These are phyloP conservation scores for Albifimbria verrucaria DNA, from an alignment of 2,329 filamentous ascomycete species.

Conservation along the genomic window DNA sequence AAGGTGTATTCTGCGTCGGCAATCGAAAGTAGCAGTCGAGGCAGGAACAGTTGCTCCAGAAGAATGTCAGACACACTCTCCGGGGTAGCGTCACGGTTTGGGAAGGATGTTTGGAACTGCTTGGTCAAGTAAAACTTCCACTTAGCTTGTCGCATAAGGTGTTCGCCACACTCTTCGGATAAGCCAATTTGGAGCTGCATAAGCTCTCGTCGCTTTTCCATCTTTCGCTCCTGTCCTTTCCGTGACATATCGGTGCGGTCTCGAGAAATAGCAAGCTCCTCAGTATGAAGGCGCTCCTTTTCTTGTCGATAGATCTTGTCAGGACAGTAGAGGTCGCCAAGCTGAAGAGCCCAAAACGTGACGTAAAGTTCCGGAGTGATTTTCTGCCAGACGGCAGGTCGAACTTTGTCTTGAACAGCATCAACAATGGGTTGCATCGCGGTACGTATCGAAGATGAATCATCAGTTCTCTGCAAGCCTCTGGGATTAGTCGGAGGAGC, in stretches of 20 bases:
- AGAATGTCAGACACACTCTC: slow-evolving; percentile 71
- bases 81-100: slow-evolving; percentile 57
- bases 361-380: slow-evolving; percentile 81
- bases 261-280: slow-evolving; percentile 63
- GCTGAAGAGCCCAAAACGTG: slow-evolving; percentile 87
- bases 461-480: slow-evolving; percentile 29
- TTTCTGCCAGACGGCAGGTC: slow-evolving; percentile 62
- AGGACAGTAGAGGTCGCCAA: slow-evolving; percentile 77
- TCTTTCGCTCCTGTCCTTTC: slow-evolving; percentile 60
- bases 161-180: slow-evolving; percentile 68
- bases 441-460: slow-evolving; percentile 25
- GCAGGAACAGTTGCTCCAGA: slow-evolving; percentile 89
- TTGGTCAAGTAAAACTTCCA: slow-evolving; percentile 67
- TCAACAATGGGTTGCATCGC: slow-evolving; percentile 69
- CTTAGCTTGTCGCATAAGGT: slow-evolving; percentile 63
- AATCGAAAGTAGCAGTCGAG: slow-evolving; percentile 77
- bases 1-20: slow-evolving; percentile 88
- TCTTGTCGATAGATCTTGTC: slow-evolving; percentile 76
- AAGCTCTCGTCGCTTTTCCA: slow-evolving; percentile 64
- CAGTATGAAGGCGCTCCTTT: slow-evolving; percentile 63
- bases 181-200: slow-evolving; percentile 67
- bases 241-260: slow-evolving; percentile 72
- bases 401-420: slow-evolving; percentile 59
- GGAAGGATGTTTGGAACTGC: slow-evolving; percentile 79
- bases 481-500: slow-evolving; percentile 18